Percentiles rank a stretch among this genome's conserved stretches.
These are phyloP conservation scores for Exophiala sideris DNA, from an alignment of 2,329 filamentous ascomycete genomes.

Conservation along the genomic window DNA sequence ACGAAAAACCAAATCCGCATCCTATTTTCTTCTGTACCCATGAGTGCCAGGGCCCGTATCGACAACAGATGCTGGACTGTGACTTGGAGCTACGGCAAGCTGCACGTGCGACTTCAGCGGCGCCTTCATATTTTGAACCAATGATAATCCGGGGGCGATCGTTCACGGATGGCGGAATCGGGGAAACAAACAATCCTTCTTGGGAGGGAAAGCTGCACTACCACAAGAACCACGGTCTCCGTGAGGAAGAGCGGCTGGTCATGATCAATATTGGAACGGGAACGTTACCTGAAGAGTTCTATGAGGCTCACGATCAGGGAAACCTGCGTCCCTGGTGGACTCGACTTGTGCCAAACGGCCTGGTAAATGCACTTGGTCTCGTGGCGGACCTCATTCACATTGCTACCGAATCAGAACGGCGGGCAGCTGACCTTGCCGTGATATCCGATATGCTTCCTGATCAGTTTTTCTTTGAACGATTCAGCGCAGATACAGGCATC, in stretches of 20 bases:
- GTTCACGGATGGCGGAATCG: slow-evolving; percentile 24
- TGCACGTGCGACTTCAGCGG: slow-evolving; percentile 26
- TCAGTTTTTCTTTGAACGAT: slow-evolving; percentile 21
- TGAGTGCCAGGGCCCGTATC: slow-evolving; percentile 21
- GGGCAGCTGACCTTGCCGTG: slow-evolving; percentile 12
- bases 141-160: slow-evolving; percentile 18
- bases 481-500: slow-evolving; percentile 26
- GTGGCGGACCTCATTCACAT: slow-evolving; percentile 23
- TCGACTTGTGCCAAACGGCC: slow-evolving; percentile 16
- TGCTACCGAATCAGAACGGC: slow-evolving; percentile 24
- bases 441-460: slow-evolving; percentile 17
- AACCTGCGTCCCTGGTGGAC: slow-evolving; percentile 22
- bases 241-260: slow-evolving; percentile 12
- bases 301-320: neutral
- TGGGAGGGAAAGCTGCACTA: slow-evolving; percentile 24
- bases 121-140: slow-evolving; percentile 24
- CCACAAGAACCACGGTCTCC: slow-evolving; percentile 15
- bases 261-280: slow-evolving; percentile 27
- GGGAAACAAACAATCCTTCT: slow-evolving; percentile 26
- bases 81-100: slow-evolving; percentile 23
- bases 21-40: slow-evolving; percentile 25
- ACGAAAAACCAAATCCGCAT: slow-evolving; percentile 17
- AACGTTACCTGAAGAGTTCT: slow-evolving; percentile 6
- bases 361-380: slow-evolving; percentile 17
- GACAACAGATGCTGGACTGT: slow-evolving; percentile 10